Percentiles rank a stretch among this genome's conserved stretches.
These are phyloP conservation scores for Trichoderma citrinoviride DNA, from an alignment of 2,329 filamentous ascomycete species.

Conservation along the genomic window DNA sequence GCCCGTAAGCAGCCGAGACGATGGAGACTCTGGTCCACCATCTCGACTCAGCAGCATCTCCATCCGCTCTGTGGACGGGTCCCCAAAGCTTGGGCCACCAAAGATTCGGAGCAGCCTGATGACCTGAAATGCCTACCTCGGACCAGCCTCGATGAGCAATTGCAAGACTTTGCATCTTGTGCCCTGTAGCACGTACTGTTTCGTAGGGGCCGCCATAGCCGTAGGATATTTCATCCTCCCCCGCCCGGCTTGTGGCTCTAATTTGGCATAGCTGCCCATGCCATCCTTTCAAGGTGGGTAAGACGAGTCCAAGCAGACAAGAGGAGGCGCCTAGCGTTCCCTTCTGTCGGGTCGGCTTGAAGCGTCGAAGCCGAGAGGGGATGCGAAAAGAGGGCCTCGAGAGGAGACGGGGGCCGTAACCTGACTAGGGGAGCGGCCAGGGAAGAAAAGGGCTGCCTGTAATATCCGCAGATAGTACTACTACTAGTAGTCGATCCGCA, in stretches of 20 bases:
- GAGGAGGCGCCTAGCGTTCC: slow-evolving; percentile 16
- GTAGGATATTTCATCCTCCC: not conserved
- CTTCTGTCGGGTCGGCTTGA: slow-evolving; percentile 20
- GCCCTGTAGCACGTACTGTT: not conserved
- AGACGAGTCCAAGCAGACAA: not conserved
- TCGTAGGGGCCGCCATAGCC: not conserved
- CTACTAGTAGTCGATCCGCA: not conserved
- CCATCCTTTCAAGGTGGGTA: not conserved
- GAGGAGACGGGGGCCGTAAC: not conserved
- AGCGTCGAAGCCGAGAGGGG: not conserved
- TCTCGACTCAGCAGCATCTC: not conserved
- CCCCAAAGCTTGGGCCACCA: too few relatives aligned
- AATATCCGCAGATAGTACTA: not conserved
- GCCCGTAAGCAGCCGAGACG: too few relatives aligned
- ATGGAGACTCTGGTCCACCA: too few relatives aligned
- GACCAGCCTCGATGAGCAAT: not conserved
- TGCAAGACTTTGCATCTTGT: not conserved
- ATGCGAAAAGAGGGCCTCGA: not conserved
- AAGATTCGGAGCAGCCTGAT: too few relatives aligned
- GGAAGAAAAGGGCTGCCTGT: not conserved
- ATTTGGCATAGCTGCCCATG: not conserved
- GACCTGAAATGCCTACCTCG: not conserved
- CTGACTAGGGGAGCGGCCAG: not conserved
- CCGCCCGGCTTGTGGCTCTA: not conserved
- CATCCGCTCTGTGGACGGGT: too few relatives aligned